Conservation (phyloP, 139 green algal species). For the Coelastrella sp. region DNA sequence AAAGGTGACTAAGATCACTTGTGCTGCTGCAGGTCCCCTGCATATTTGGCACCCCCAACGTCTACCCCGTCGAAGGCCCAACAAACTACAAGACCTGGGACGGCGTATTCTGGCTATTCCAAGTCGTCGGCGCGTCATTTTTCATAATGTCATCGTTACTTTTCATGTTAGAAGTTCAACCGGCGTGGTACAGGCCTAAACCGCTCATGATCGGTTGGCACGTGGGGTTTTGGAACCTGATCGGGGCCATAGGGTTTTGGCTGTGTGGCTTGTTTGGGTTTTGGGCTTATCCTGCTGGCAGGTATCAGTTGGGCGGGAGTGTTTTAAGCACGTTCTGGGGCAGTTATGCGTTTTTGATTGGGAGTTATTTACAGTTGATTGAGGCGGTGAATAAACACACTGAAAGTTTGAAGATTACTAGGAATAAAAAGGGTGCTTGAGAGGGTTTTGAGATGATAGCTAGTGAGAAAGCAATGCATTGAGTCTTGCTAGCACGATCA, state of each 20-base stretch:
- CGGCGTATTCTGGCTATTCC: conserved; percentile 18
- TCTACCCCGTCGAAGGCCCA: neutral
- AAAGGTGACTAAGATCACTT: too few species aligned
- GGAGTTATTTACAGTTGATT: conserved; percentile 38
- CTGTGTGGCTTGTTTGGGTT: conserved; percentile 27
- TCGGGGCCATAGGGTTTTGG: conserved; percentile 27
- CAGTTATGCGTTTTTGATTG: conserved; percentile 46
- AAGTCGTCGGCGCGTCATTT: conserved; percentile 6
- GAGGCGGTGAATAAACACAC: conserved; percentile 45
- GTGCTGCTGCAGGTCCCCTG: conserved; percentile 28
- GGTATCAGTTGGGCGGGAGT: conserved; percentile 4
- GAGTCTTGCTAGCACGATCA: too few species aligned
- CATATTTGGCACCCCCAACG: conserved; percentile 28
- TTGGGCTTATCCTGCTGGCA: conserved; percentile 4
- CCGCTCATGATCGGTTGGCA: conserved; percentile 34
- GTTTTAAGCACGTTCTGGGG: conserved; percentile 32
- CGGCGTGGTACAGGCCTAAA: neutral
- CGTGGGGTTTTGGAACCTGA: conserved; percentile 38
- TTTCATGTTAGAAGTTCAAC: conserved; percentile 42
- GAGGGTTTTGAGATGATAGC: neutral
- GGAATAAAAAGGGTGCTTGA: neutral
- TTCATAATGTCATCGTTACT: conserved; percentile 22
- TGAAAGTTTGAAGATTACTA: neutral
- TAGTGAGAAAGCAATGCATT: too few species aligned
- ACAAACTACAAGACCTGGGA: conserved; percentile 12